A percentile compares a stretch with the other conserved stretches of the same genome.
These are phyloP conservation scores for Pistacia vera DNA, from an alignment of 345 rosid genomes.

Conservation along the genomic window DNA sequence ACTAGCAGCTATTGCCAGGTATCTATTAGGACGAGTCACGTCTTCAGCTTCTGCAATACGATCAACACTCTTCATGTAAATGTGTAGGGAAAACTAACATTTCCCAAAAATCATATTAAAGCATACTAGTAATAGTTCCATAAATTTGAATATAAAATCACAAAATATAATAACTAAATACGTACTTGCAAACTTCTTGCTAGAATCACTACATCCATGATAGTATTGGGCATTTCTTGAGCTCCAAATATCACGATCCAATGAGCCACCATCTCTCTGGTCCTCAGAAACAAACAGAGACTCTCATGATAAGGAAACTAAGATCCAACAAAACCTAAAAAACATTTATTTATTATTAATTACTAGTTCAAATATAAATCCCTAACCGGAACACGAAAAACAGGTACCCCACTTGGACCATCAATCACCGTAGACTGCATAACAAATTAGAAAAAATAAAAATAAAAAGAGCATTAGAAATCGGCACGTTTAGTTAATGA, in stretches of 20 bases:
- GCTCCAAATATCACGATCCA: slow-evolving; percentile 78
- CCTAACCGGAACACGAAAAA: slow-evolving; percentile 79
- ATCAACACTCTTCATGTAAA: slow-evolving; percentile 12
- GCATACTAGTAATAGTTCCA: background rate
- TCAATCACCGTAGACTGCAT: slow-evolving; percentile 26
- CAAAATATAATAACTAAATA: slow-evolving; percentile 11
- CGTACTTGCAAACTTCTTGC: slow-evolving; percentile 64
- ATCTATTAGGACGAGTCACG: slow-evolving; percentile 54
- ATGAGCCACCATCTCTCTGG: slow-evolving; percentile 67
- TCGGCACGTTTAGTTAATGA: background rate
- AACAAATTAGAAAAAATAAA: slow-evolving; percentile 13
- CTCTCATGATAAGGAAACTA: slow-evolving; percentile 7
- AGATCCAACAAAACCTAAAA: slow-evolving; percentile 17
- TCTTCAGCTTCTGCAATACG: slow-evolving; percentile 54
- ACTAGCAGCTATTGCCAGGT: slow-evolving; percentile 77
- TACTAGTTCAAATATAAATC: slow-evolving; percentile 15
- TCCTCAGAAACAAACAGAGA: slow-evolving; percentile 13
- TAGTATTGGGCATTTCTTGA: slow-evolving; percentile 59
- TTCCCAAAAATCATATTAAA: background rate
- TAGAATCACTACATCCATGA: slow-evolving; percentile 75
- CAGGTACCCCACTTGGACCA: slow-evolving; percentile 32
- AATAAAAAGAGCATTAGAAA: background rate
- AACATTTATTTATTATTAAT: background rate
- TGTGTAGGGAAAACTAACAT: background rate
- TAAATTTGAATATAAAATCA: background rate